phyloP scores from a whole-genome alignment of 495 filamentous ascomycete genomes.

The Penicillium simplicissimum region DNA sequence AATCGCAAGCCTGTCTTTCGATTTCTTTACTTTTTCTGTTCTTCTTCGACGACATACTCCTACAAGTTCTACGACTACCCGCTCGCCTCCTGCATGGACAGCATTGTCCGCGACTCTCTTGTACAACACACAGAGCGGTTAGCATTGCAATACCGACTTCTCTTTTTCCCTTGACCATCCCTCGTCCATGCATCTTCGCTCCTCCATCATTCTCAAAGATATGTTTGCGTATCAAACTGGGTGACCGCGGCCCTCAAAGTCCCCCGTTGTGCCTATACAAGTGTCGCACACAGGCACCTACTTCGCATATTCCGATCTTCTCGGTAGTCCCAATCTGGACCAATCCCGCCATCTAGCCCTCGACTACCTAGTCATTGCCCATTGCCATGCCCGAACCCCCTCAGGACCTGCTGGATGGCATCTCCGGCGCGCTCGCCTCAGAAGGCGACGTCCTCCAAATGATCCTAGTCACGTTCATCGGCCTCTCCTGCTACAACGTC shows the following conservation, averaged over 20 bases:
- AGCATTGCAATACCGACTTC: conserved; percentile 1
- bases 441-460: conserved; percentile 31
- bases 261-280: not conserved
- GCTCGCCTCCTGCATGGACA: not conserved
- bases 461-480: conserved; percentile 47
- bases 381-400: conserved; percentile 24
- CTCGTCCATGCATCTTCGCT: not conserved
- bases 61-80: not conserved
- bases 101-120: not conserved
- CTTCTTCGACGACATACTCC: not conserved
- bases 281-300: not conserved
- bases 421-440: conserved; percentile 36
- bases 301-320: not conserved
- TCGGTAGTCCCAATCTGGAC: not conserved
- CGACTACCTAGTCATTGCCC: not conserved
- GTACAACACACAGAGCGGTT: not conserved
- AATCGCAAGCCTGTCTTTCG: not conserved
- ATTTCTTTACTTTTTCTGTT: not conserved
- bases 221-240: conserved; percentile 29
- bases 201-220: not conserved
- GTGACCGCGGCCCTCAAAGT: conserved; percentile 18
- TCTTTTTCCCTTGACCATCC: not conserved
- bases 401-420: conserved; percentile 36
- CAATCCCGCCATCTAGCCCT: not conserved
- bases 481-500: conserved; percentile 52